A percentile compares a stretch with the other conserved stretches of the same genome.
Conservation (phyloP, 2,329 filamentous ascomycete genomes). For the Fusarium nelsonii region DNA sequence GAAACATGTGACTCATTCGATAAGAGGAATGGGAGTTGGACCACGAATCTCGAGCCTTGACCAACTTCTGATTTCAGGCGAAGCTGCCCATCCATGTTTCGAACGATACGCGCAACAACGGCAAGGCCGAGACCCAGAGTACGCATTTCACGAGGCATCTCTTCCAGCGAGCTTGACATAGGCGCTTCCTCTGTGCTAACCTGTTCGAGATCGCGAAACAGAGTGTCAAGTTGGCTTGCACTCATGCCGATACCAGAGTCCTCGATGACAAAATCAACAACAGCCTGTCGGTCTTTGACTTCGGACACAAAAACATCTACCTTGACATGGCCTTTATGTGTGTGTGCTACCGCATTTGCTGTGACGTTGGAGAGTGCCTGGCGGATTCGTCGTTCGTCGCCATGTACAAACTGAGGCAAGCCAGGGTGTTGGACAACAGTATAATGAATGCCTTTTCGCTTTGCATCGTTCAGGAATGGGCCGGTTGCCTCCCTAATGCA, state of each 20-base stretch:
- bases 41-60: constrained; percentile 84
- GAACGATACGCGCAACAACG: constrained; percentile 84
- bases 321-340: constrained; percentile 72
- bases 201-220: constrained; percentile 71
- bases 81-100: constrained; percentile 92
- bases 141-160: constrained; percentile 51
- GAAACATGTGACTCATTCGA: constrained; percentile 55
- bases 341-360: constrained; percentile 88
- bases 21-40: constrained; percentile 81
- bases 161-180: constrained; percentile 37
- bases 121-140: constrained; percentile 86
- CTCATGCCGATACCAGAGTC: constrained; percentile 83
- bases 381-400: constrained; percentile 83
- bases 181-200: constrained; percentile 62
- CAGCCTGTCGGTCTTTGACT: constrained; percentile 64
- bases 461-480: constrained; percentile 79
- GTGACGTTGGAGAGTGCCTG: constrained; percentile 86
- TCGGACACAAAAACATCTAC: constrained; percentile 77
- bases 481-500: constrained; percentile 84
- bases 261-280: constrained; percentile 79
- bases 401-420: constrained; percentile 77
- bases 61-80: constrained; percentile 86
- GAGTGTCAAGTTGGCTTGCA: constrained; percentile 67
- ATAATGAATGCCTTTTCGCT: constrained; percentile 79
- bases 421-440: constrained; percentile 75